Evolutionary conservation across 331 rosid genomes (phyloP), one percentile per base, ranked within the genome.

Genomic region (Phaseolus coccineus): DNA sequence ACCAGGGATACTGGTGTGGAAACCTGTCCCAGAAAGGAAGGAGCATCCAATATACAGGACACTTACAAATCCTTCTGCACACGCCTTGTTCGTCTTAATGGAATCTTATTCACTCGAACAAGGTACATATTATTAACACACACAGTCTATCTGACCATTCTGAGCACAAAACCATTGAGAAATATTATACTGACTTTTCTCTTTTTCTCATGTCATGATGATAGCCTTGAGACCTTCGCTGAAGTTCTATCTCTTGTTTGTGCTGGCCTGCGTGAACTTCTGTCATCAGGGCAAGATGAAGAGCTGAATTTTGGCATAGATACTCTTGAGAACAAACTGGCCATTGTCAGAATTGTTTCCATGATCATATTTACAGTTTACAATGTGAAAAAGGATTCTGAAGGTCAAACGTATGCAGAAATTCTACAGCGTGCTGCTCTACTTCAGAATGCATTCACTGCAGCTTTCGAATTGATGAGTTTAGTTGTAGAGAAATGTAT

Each of bases 351-450:
- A 84, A 76, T 96, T 76, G 84, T 90, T 44, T 85, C 97, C 48
- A 93, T 93, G 81, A 86, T 91, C 77, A 77, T 93, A 87, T 93
- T 87, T 78, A 90, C 94, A 12, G 90, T 90, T 78, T 89, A 96
- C 75, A 88, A 87, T 85, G 93, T 84, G 83, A 93, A 86, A 61
- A 91, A 82, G 85, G 97, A 93, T 80, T 84, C 90, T 81, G 98
- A 91, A 84, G 96, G 98, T 68, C 97, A 94, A 87, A 90, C 92
- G 0, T 96, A 96, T 78, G 92, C 94, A n/a, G 99, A 96, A 87
- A 89, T 96, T 85, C 91, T 96, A 46, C 98, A 96, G 81, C 93
- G 93, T 82, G 92, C 90, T 70, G 97, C 86, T 59, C 82, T 96
- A 28, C 93, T 96, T 68, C 97, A 87, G 89, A 91, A 93, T 89